phyloP scores from a whole-genome alignment of 2,329 filamentous ascomycete genomes.

The Zasmidium angulare region DNA sequence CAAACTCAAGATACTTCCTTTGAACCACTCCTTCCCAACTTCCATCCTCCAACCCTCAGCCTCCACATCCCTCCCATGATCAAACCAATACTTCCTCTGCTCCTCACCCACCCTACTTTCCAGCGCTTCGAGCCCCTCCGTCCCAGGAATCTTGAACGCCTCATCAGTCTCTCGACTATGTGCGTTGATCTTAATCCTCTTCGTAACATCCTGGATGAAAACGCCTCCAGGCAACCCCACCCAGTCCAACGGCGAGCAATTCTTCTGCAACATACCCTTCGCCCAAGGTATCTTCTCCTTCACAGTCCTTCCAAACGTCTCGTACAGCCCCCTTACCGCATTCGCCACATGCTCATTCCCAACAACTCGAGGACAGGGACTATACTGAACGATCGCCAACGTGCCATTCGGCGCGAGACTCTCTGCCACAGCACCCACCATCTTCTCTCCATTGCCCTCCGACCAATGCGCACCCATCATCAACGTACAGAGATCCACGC shows the following conservation, averaged over 20 bases:
- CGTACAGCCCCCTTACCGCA: not conserved
- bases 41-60: constrained; percentile 2
- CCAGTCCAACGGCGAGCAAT: not conserved
- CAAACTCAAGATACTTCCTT: not conserved
- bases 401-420: constrained; percentile 2
- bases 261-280: not conserved
- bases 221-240: not conserved
- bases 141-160: not conserved
- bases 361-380: not conserved
- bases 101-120: not conserved
- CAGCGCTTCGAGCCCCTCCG: not conserved
- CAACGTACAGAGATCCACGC: not conserved
- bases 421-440: constrained; percentile 1
- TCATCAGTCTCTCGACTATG: not conserved
- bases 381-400: not conserved
- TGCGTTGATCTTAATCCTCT: constrained; percentile 4
- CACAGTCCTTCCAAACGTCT: not conserved
- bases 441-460: not conserved
- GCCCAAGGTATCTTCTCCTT: not conserved
- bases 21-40: not conserved
- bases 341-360: not conserved
- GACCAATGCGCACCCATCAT: not conserved
- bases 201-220: constrained; percentile 3
- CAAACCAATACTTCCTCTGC: constrained; percentile 6
- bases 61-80: not conserved